Evolutionary conservation across 2,329 filamentous ascomycete genomes (phyloP).

Genomic region (Ceratocystis smalleyi): DNA sequence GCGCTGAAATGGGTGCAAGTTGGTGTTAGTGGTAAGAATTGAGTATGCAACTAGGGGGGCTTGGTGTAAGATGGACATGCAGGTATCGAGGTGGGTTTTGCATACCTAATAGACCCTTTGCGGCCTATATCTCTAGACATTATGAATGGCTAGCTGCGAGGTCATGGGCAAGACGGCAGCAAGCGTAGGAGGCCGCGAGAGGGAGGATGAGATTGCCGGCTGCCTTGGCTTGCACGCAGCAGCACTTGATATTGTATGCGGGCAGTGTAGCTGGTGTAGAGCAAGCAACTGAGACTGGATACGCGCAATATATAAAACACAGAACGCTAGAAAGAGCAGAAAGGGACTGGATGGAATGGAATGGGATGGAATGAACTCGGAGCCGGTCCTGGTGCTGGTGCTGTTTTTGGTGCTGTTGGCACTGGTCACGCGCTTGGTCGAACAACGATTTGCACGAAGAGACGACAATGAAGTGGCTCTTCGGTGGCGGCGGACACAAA

Average conservation of each 20-base stretch:
- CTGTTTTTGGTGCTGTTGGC: neutral
- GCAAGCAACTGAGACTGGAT: too few relatives aligned
- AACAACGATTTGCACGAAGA: neutral
- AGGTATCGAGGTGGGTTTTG: neutral
- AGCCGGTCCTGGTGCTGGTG: constrained; percentile 4
- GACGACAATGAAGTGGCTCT: neutral
- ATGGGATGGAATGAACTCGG: neutral
- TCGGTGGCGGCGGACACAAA: neutral
- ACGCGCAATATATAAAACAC: neutral
- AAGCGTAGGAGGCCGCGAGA: neutral
- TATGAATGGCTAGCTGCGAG: neutral
- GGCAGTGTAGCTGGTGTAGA: neutral
- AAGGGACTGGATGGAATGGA: neutral
- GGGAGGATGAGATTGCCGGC: neutral
- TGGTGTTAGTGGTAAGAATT: neutral
- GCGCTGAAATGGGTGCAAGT: neutral
- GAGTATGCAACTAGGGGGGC: neutral
- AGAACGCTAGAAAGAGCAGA: neutral
- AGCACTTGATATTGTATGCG: neutral
- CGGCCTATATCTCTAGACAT: constrained; percentile 12
- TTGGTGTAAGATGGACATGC: neutral
- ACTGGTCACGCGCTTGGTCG: neutral
- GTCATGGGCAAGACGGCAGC: neutral
- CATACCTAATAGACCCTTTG: constrained; percentile 7
- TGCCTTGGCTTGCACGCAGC: neutral